A percentile compares a stretch with the other conserved stretches of the same genome.
Conservation (phyloP, 371 early-diverging fungal species). For the Mortierella sp. region DNA sequence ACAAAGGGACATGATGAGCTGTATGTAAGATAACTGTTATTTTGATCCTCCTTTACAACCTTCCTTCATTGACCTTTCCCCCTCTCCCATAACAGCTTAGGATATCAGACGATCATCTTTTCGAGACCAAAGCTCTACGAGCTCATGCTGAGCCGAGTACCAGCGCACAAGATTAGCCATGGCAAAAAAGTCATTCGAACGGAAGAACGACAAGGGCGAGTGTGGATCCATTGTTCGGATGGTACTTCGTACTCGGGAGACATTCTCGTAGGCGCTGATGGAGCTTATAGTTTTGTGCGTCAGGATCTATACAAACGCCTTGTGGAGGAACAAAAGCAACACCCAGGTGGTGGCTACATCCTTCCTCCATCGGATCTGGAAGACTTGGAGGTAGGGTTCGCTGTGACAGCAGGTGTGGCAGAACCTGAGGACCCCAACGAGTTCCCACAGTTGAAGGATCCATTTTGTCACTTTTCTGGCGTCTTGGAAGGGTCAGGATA, state of each 20-base stretch:
- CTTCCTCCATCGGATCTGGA: not conserved
- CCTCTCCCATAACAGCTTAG: too few species aligned
- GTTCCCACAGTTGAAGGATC: not conserved
- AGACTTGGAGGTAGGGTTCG: not conserved
- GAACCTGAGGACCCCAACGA: not conserved
- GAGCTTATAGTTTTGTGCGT: slow-evolving; percentile 30
- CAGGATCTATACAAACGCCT: slow-evolving; percentile 26
- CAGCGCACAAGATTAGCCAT: not conserved
- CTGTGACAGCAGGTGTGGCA: not conserved
- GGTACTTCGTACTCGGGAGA: slow-evolving; percentile 26
- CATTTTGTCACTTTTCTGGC: not conserved
- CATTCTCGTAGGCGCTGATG: slow-evolving; percentile 44
- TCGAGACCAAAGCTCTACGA: too few species aligned
- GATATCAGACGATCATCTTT: too few species aligned
- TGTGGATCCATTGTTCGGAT: slow-evolving; percentile 27
- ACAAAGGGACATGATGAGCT: too few species aligned
- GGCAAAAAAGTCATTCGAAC: slow-evolving; percentile 31
- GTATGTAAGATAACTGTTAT: too few species aligned
- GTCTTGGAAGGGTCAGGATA: not conserved
- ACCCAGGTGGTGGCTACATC: too few species aligned
- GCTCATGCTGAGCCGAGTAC: too few species aligned
- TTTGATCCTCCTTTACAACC: too few species aligned
- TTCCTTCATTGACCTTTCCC: too few species aligned
- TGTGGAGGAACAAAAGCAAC: slow-evolving; percentile 1
- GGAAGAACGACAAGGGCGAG: slow-evolving; percentile 1